Evolutionary conservation across 352 stramenopile genomes (phyloP).

Genomic region (Phytophthora macrochlamydospora): DNA sequence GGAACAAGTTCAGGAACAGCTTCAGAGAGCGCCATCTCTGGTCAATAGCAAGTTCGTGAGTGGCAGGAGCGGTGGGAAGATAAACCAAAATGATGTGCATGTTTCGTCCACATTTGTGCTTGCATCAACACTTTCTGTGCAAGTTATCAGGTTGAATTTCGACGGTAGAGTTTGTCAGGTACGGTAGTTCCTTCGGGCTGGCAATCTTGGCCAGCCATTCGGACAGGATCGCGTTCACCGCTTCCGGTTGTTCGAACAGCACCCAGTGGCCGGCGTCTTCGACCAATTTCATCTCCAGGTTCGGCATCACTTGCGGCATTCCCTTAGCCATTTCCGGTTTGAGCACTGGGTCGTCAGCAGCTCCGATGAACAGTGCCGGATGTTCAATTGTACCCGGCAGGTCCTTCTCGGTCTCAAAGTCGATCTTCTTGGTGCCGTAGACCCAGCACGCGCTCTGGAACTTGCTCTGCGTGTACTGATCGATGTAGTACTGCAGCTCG

Average conservation of each 20-base stretch:
- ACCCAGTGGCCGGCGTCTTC: conserved; percentile 49
- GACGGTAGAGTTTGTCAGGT: background rate
- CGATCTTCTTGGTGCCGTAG: conserved; percentile 45
- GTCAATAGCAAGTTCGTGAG: conserved; percentile 10
- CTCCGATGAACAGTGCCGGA: conserved; percentile 48
- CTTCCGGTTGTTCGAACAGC: conserved; percentile 40
- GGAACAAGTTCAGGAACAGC: conserved; percentile 8
- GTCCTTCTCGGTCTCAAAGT: conserved; percentile 50
- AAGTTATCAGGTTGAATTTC: conserved; percentile 2
- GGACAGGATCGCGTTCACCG: conserved; percentile 46
- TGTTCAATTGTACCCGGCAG: conserved; percentile 40
- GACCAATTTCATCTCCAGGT: conserved; percentile 43
- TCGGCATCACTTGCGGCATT: conserved; percentile 48
- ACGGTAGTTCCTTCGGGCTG: conserved; percentile 7
- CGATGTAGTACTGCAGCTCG: conserved; percentile 51
- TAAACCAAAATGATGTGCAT: conserved; percentile 8
- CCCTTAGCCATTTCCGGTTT: conserved; percentile 44
- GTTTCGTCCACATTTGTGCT: conserved; percentile 7
- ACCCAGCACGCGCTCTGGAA: conserved; percentile 43
- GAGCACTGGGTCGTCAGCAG: conserved; percentile 46
- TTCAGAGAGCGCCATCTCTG: conserved; percentile 10
- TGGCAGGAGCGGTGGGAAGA: background rate
- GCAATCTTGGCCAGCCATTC: conserved; percentile 41
- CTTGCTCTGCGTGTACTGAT: conserved; percentile 40
- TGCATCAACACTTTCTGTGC: conserved; percentile 9